phyloP scores from a whole-genome alignment of 768 basidiomycete genomes.

The Solioccasus polychromus region DNA sequence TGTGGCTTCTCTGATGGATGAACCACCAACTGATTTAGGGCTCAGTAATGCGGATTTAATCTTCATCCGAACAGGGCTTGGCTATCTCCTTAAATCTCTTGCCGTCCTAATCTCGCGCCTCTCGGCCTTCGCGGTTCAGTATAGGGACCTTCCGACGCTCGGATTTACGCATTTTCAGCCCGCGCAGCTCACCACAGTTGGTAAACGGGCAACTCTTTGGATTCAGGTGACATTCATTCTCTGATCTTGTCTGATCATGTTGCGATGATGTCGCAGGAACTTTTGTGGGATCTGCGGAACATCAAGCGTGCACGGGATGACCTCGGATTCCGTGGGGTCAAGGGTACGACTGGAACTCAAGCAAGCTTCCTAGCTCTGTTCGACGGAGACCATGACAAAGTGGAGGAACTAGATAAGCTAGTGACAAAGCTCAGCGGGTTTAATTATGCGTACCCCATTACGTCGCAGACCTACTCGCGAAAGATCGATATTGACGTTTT shows the following conservation, averaged over 20 bases:
- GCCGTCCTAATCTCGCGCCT: slow-evolving; percentile 87
- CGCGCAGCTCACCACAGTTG: slow-evolving; percentile 96
- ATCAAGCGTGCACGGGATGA: slow-evolving; percentile 87
- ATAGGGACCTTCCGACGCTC: slow-evolving; percentile 87
- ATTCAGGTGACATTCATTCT: slow-evolving; percentile 60
- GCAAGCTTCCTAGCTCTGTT: slow-evolving; percentile 93
- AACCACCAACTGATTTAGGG: slow-evolving; percentile 11
- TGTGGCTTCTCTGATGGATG: slow-evolving; percentile 15
- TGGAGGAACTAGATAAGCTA: slow-evolving; percentile 81
- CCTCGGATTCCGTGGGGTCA: slow-evolving; percentile 95
- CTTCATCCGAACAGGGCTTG: slow-evolving; percentile 86
- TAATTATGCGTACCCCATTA: slow-evolving; percentile 93
- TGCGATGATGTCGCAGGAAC: slow-evolving; percentile 50
- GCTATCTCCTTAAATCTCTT: slow-evolving; percentile 83
- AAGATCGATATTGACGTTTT: slow-evolving; percentile 96
- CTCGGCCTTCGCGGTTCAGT: slow-evolving; percentile 76
- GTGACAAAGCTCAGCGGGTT: slow-evolving; percentile 94
- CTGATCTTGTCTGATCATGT: background rate
- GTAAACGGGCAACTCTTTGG: slow-evolving; percentile 96
- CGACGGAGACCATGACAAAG: slow-evolving; percentile 94
- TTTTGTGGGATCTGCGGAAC: slow-evolving; percentile 95
- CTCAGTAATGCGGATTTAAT: slow-evolving; percentile 95
- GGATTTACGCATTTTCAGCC: slow-evolving; percentile 99
- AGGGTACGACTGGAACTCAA: slow-evolving; percentile 99
- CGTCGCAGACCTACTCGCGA: slow-evolving; percentile 97